Evolutionary conservation across 768 basidiomycete species (phyloP).

Genomic region (Hygrocybe coccinea): DNA sequence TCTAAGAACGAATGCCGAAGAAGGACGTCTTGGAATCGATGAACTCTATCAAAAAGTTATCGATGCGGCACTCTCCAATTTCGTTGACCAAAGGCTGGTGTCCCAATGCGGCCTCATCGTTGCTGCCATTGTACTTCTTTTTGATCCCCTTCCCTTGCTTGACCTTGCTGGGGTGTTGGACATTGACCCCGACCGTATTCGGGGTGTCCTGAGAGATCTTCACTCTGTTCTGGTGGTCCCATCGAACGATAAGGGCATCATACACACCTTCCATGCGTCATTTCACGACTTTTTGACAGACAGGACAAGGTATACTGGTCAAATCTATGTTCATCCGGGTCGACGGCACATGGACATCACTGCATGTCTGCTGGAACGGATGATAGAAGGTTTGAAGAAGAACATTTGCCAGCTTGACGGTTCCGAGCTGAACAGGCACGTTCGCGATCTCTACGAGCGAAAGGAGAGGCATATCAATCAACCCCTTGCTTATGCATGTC

Average conservation of each 20-base stretch:
- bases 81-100: neutral
- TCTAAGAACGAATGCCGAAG: conserved; percentile 11
- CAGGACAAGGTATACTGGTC: conserved; percentile 20
- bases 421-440: neutral
- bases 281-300: conserved; percentile 34
- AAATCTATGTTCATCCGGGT: conserved; percentile 23
- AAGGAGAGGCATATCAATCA: neutral
- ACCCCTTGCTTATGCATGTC: conserved; percentile 16
- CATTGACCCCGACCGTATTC: neutral
- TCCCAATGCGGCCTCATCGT: conserved; percentile 1
- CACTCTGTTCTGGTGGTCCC: conserved; percentile 11
- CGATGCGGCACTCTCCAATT: neutral
- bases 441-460: neutral
- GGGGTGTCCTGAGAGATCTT: conserved; percentile 1
- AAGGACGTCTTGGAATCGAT: conserved; percentile 17
- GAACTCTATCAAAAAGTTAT: conserved; percentile 15
- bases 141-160: neutral
- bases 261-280: conserved; percentile 30
- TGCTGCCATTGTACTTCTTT: neutral
- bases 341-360: conserved; percentile 1
- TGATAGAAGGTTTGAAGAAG: conserved; percentile 9
- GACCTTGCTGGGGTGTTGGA: conserved; percentile 1
- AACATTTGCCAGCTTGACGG: conserved; percentile 1
- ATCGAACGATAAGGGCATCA: conserved; percentile 11
- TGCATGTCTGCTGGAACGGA: neutral